Evolutionary conservation across 1,284 basidiomycete species (phyloP).

Genomic region (Omphalotus olearius): DNA sequence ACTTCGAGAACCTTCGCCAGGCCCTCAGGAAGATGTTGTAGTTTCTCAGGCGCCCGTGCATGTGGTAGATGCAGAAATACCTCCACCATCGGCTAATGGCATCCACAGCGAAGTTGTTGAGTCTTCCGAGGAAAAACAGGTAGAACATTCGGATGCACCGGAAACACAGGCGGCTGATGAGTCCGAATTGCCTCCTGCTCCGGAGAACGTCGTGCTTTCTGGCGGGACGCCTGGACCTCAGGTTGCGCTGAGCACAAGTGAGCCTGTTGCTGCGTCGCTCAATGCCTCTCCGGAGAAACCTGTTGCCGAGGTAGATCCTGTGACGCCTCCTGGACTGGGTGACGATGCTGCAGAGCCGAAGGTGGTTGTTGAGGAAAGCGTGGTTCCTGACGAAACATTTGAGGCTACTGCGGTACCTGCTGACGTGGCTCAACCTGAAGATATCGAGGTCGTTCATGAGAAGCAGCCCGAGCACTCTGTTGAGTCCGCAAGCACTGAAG

Average conservation of each 20-base stretch:
- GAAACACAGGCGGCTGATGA: constrained; percentile 10
- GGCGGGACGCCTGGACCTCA: constrained; percentile 36
- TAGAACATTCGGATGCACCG: not conserved
- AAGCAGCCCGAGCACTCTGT: no score
- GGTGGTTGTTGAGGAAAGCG: not conserved
- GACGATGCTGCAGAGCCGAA: not conserved
- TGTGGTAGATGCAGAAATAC: constrained; percentile 3
- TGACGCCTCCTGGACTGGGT: no score
- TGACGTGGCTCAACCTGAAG: not conserved
- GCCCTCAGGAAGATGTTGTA: constrained; percentile 7
- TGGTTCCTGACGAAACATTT: no score
- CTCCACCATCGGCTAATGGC: not conserved
- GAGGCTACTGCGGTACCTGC: no score
- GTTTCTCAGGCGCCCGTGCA: constrained; percentile 6
- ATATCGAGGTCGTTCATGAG: no score
- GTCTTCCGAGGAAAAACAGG: not conserved
- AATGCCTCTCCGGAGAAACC: not conserved
- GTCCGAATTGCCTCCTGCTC: constrained; percentile 23
- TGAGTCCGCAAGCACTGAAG: no score
- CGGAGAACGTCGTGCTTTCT: constrained; percentile 29
- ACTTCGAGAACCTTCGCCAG: constrained; percentile 9
- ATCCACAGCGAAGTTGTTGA: not conserved
- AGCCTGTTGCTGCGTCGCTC: constrained; percentile 15
- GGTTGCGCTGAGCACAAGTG: constrained; percentile 25
- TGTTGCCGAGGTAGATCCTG: not conserved